Evolutionary conservation across 805 yeast species (phyloP).

Genomic region (Candida sphagnicola): DNA sequence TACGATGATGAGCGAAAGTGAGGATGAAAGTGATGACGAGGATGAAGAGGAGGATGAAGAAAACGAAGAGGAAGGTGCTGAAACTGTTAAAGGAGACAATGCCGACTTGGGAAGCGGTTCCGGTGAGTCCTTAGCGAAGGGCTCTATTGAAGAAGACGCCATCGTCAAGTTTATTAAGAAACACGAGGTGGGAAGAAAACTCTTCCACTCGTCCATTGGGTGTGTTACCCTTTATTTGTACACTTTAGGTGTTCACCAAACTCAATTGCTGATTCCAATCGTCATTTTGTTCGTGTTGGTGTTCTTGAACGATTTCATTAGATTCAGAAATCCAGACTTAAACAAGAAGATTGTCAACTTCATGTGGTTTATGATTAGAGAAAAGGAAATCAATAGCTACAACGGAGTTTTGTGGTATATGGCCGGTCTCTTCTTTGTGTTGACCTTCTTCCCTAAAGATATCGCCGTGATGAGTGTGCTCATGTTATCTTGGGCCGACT

Average conservation of each 20-base stretch:
- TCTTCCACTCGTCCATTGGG: slow-evolving; percentile 87
- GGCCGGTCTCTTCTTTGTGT: slow-evolving; percentile 71
- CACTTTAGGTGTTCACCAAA: slow-evolving; percentile 52
- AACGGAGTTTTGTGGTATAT: slow-evolving; percentile 91
- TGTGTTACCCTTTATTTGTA: slow-evolving; percentile 73
- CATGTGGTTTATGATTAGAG: slow-evolving; percentile 83
- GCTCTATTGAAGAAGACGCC: slow-evolving; percentile 4
- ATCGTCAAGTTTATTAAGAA: slow-evolving; percentile 50
- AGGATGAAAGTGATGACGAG: slow-evolving; percentile 13
- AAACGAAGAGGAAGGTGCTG: slow-evolving; percentile 10
- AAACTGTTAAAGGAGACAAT: neutral
- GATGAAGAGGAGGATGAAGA: slow-evolving; percentile 10
- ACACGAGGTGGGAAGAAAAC: slow-evolving; percentile 87
- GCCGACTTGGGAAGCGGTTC: slow-evolving; percentile 1
- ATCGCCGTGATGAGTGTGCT: slow-evolving; percentile 71
- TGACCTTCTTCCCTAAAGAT: slow-evolving; percentile 72
- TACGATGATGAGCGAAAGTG: slow-evolving; percentile 14
- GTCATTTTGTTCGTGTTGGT: slow-evolving; percentile 51
- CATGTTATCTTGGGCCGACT: slow-evolving; percentile 93
- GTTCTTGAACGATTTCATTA: slow-evolving; percentile 59
- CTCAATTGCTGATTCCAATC: slow-evolving; percentile 59
- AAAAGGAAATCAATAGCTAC: slow-evolving; percentile 61
- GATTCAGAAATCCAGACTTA: slow-evolving; percentile 59
- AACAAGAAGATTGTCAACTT: slow-evolving; percentile 62
- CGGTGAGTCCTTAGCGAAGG: slow-evolving; percentile 8